Conservation (phyloP, 441 rosid genomes). For the Hypseocharis bilobata region DNA sequence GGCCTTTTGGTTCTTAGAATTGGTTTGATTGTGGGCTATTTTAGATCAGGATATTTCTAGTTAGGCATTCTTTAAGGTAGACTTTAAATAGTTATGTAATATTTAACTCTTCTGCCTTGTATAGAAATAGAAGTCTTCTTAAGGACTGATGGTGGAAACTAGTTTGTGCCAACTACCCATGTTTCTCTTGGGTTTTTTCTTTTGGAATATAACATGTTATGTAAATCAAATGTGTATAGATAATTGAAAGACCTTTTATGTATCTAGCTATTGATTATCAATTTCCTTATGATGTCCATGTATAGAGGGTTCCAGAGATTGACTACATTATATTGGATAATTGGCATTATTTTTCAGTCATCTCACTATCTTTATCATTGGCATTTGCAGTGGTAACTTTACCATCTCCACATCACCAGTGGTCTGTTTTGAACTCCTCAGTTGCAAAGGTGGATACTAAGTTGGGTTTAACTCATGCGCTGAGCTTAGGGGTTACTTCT, state of each 20-base stretch:
- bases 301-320: no score
- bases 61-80: not conserved
- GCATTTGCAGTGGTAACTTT: conserved; percentile 60
- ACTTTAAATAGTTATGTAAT: not conserved
- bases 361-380: conserved; percentile 21
- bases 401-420: conserved; percentile 69
- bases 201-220: no score
- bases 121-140: not conserved
- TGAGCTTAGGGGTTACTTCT: conserved; percentile 63
- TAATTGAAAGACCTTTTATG: not conserved
- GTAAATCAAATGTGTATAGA: not conserved
- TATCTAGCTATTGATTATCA: not conserved
- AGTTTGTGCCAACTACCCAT: no score
- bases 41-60: not conserved
- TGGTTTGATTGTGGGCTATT: not conserved
- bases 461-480: conserved; percentile 49
- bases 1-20: not conserved
- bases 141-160: not conserved
- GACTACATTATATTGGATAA: conserved; percentile 7
- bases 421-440: conserved; percentile 65
- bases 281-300: conserved; percentile 1
- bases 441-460: conserved; percentile 63
- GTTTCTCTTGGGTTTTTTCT: no score
- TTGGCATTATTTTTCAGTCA: conserved; percentile 16
- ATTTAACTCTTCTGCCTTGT: not conserved